Evolutionary conservation across 805 yeast genomes (phyloP).

Genomic region (Sugiyamaella americana): DNA sequence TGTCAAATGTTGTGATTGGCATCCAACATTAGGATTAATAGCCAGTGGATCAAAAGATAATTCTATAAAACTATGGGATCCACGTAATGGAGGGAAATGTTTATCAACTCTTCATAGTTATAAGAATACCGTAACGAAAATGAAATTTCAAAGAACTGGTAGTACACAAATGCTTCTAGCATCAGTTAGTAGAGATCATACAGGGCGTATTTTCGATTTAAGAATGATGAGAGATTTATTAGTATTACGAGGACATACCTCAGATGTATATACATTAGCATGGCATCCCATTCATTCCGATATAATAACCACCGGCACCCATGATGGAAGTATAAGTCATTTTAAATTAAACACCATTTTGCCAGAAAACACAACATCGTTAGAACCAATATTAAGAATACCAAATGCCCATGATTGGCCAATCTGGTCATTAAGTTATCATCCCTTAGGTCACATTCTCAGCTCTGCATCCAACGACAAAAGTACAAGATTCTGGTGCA

Average conservation of each 20-base stretch:
- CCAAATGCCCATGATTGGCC: constrained; percentile 96
- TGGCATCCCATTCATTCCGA: constrained; percentile 92
- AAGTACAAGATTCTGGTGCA: constrained; percentile 88
- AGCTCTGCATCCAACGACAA: constrained; percentile 93
- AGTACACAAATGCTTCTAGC: constrained; percentile 60
- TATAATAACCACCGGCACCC: constrained; percentile 76
- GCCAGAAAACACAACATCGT: constrained; percentile 26
- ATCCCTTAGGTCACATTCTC: constrained; percentile 87
- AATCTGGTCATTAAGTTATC: constrained; percentile 82
- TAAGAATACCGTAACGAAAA: constrained; percentile 86
- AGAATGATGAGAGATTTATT: constrained; percentile 74
- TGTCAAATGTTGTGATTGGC: constrained; percentile 97
- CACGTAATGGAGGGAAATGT: constrained; percentile 61
- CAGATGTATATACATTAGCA: constrained; percentile 75
- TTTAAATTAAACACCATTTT: constrained; percentile 51
- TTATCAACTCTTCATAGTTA: constrained; percentile 82
- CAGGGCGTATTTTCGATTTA: constrained; percentile 81
- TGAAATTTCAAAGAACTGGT: constrained; percentile 80
- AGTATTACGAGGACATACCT: constrained; percentile 70
- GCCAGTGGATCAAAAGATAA: constrained; percentile 96
- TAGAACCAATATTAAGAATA: constrained; percentile 35
- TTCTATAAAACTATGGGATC: constrained; percentile 92
- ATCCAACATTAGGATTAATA: constrained; percentile 74
- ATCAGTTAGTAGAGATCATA: constrained; percentile 81
- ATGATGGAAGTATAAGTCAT: constrained; percentile 81